Evolutionary conservation across 805 yeast genomes (phyloP), one percentile per base, ranked within the genome.

Genomic region (Metschnikowia picachoensis): DNA sequence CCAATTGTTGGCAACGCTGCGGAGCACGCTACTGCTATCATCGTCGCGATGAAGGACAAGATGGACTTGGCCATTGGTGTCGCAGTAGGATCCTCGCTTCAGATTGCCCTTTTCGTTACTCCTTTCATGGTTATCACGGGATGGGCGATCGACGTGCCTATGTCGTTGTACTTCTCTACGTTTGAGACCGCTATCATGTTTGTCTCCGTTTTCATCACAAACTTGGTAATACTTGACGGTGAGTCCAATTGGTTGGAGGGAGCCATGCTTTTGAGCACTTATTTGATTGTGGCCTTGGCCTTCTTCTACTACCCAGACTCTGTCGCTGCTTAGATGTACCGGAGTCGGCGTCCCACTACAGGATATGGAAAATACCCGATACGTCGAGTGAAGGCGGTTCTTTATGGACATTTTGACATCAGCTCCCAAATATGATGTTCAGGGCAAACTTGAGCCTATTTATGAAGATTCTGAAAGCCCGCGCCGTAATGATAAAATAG

Each of bases 1-100:
- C 99, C 99, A 35, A 92, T 94, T 52, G 98, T 94, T 27, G 99
- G 98, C 46, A 94, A 94, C 60, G 99, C 99, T 3, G 98, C 98
- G 11, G 99, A 94, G 67, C 99, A 94, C 66, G 98, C 89, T 43
- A 94, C 99, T 15, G 96, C 98, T 3, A 85, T 94, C 32, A 78
- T 89, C 51, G 98, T 94, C 40, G 98, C 99, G 17, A 80, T 83
- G 77, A 90, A 90, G 69, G 88, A 94, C 67, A 94, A 94, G 70
- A 94, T 94, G 97, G 98, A 94, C 65, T 77, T 94, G 49, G 97
- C 99, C 12, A 79, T 94, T 56, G 96, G 97, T 48, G 98, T 94
- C 39, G 98, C 99, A 2, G 83, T 94, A 49, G 99, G 99, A 16
- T 87, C 96, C 1, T 89, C 97, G 3, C 78, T 94, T 66, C 99